Base-by-base conservation (phyloP, 495 filamentous ascomycete genomes). In the Hypoxylon rickii region DNA sequence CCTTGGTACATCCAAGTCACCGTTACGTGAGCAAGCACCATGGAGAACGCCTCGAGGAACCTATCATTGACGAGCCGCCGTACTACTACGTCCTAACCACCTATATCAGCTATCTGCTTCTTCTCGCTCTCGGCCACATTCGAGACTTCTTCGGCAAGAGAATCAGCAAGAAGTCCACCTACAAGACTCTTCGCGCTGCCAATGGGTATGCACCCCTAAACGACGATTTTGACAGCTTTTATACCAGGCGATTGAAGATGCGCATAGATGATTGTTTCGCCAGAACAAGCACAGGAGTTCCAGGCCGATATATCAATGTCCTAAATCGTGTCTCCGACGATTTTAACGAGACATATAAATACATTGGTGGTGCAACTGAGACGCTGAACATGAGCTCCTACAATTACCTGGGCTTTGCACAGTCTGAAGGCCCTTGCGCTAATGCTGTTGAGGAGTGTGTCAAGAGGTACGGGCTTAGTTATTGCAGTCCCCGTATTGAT, bases 151-250 rank as follows among this genome's bases (percentile, higher is more conserved):
- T 98, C 68, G 94, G 95, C 61, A 97, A 97, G 76, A 84, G 90
- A 17, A 96, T 97, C 72, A 85, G 87, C 65, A 81, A 90, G 63
- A 77, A 80, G 62, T 83, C 87, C 44, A 78, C 86, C 48, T 98
- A 98, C 73, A 83, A 83, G 64, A 87, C 96, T 62, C 74, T 98
- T 63, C 89, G 87, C 69, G 81, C 84, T 17, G 77, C 81, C 44
- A 89, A 97, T 71, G 94, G 94, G 34, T 97, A 96, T 70, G 94
- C 92, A 13, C 89, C 94, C n/a, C 77, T 98, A 61, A 97, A 97
- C 72, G 95, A 90, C 60, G 94, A 97, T 72, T 98, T 98, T 63
- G 94, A 98, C 76, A 97, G 91, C 72, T 98, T 98, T 72, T 98
- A 98, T 73, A 89, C 94, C 31, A 84, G 94, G 40, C 82, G 94